phyloP scores from a whole-genome alignment of 1,284 basidiomycete species.

The Ceratobasidium sp. region DNA sequence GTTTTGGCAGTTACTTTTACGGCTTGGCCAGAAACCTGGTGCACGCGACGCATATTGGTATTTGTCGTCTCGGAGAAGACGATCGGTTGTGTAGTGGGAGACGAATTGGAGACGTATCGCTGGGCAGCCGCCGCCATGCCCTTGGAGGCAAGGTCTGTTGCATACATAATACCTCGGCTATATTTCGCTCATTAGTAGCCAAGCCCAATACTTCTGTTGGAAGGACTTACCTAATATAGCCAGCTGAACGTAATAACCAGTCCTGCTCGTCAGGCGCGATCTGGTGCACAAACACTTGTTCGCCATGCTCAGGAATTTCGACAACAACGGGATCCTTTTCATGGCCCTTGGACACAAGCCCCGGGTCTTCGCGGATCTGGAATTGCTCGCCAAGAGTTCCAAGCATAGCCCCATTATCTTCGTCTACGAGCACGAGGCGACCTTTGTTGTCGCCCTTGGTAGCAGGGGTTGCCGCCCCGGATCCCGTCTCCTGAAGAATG shows the following conservation, averaged over 20 bases:
- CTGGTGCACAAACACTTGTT: constrained; percentile 61
- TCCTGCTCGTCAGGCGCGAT: constrained; percentile 73
- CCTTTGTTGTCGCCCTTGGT: constrained; percentile 62
- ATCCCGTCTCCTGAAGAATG: constrained; percentile 44
- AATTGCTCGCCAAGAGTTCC: constrained; percentile 71
- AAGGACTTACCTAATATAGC: constrained; percentile 64
- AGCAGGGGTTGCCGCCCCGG: constrained; percentile 36
- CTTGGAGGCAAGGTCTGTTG: constrained; percentile 66
- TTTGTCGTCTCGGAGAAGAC: constrained; percentile 68
- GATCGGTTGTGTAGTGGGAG: constrained; percentile 58
- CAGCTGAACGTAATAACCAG: constrained; percentile 74
- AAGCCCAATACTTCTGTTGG: neutral
- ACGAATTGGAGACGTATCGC: constrained; percentile 65
- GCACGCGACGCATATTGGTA: constrained; percentile 63
- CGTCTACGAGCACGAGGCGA: constrained; percentile 74
- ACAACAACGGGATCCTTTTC: constrained; percentile 73
- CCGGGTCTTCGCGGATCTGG: constrained; percentile 64
- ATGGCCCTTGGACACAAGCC: constrained; percentile 56
- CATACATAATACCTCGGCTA: constrained; percentile 71
- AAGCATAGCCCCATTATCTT: constrained; percentile 74
- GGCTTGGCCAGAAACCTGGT: constrained; percentile 68
- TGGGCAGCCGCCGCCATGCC: constrained; percentile 69
- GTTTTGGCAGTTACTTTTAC: constrained; percentile 71
- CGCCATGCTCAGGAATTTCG: constrained; percentile 64
- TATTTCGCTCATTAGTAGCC: constrained; percentile 4